Evolutionary conservation across 495 filamentous ascomycete species (phyloP).

Genomic region (Cudoniella acicularis): DNA sequence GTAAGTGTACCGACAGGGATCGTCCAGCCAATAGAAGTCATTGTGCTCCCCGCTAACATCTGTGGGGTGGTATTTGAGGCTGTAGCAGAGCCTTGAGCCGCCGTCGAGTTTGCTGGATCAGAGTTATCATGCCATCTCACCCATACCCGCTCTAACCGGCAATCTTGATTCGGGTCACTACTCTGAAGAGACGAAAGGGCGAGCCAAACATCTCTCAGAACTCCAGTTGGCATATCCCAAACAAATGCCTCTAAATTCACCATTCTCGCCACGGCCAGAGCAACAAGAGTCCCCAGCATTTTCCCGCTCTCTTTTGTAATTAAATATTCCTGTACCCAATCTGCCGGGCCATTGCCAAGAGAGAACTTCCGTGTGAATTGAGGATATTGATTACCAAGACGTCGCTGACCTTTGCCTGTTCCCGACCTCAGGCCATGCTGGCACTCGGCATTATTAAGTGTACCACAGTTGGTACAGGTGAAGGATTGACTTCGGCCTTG

Average conservation of each 20-base stretch:
- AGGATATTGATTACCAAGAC: conserved; percentile 71
- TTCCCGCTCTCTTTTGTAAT: conserved; percentile 88
- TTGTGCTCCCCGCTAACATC: conserved; percentile 36
- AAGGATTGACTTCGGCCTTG: conserved; percentile 22
- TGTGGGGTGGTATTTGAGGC: conserved; percentile 22
- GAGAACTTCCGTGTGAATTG: conserved; percentile 87
- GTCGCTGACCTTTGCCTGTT: conserved; percentile 25
- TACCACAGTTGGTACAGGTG: conserved; percentile 22
- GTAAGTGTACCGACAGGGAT: conserved; percentile 27
- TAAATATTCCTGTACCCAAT: conserved; percentile 84
- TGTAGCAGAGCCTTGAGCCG: conserved; percentile 12
- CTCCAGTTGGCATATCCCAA: conserved; percentile 96
- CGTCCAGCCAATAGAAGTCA: conserved; percentile 41
- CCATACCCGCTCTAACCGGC: conserved; percentile 76
- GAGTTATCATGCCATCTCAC: conserved; percentile 86
- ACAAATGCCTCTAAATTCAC: conserved; percentile 83
- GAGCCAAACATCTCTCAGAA: conserved; percentile 82
- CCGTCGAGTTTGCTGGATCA: conserved; percentile 24
- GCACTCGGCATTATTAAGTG: conserved; percentile 21
- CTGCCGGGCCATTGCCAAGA: conserved; percentile 77
- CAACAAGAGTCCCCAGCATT: conserved; percentile 90
- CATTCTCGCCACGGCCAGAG: conserved; percentile 81
- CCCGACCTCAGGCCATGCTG: conserved; percentile 14
- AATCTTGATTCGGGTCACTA: conserved; percentile 53
- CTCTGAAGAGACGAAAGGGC: conserved; percentile 72